Evolutionary conservation across 345 rosid genomes (phyloP).

Genomic region (Angophora floribunda): DNA sequence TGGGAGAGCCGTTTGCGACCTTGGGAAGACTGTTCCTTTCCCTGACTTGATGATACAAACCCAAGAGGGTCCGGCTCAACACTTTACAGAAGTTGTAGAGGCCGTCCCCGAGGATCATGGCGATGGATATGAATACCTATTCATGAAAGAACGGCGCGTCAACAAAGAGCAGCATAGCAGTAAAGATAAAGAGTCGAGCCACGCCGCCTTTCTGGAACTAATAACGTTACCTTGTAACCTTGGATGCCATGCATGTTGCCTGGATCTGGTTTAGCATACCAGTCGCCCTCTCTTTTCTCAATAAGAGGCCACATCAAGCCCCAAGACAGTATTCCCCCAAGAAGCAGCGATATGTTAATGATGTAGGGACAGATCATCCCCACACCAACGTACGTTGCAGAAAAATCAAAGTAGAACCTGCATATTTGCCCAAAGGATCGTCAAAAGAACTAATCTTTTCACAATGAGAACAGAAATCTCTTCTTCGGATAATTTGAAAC

Average conservation of each 20-base stretch:
- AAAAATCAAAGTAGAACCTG: constrained; percentile 87
- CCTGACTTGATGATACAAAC: constrained; percentile 19
- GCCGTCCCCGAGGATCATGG: constrained; percentile 83
- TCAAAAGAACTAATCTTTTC: too few species aligned
- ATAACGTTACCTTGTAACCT: constrained; percentile 49
- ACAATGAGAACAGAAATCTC: not conserved
- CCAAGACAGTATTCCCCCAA: constrained; percentile 79
- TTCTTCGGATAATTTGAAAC: not conserved
- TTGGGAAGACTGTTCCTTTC: constrained; percentile 23
- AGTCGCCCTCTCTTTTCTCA: constrained; percentile 45
- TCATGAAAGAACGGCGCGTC: not conserved
- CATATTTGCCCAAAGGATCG: not conserved
- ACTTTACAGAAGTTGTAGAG: constrained; percentile 69
- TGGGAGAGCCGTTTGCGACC: not conserved
- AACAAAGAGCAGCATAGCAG: not conserved
- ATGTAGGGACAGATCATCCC: constrained; percentile 89
- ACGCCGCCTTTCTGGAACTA: not conserved
- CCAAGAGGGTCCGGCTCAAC: constrained; percentile 48
- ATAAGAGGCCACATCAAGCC: constrained; percentile 87
- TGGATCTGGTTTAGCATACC: constrained; percentile 29
- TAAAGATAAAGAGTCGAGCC: not conserved
- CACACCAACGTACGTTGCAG: constrained; percentile 77
- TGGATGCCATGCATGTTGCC: constrained; percentile 54
- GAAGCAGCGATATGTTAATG: constrained; percentile 51
- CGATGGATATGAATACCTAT: constrained; percentile 47